phyloP scores from a whole-genome alignment of 78 protist species.

The Dictyostelium intermedium region DNA sequence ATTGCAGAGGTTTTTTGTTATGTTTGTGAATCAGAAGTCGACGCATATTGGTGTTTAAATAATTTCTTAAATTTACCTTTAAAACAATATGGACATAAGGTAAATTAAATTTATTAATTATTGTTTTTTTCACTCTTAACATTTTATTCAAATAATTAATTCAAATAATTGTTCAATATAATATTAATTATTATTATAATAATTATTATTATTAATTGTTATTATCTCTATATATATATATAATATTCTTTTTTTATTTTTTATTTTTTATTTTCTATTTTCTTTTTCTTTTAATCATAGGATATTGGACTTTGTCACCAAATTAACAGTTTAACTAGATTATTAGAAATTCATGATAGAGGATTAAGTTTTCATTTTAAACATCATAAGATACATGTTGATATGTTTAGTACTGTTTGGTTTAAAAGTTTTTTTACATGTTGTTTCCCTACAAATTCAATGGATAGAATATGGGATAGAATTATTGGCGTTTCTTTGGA shows the following conservation, averaged over 20 bases:
- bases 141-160: too few species aligned
- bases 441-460: constrained; percentile 21
- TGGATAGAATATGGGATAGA: constrained; percentile 74
- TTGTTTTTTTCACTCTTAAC: not conserved
- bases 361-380: constrained; percentile 41
- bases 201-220: not conserved
- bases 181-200: not conserved
- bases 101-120: not conserved
- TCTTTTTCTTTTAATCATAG: too few species aligned
- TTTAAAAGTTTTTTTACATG: constrained; percentile 62
- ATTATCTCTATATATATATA: too few species aligned
- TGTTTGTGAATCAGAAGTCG: constrained; percentile 62
- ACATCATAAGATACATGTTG: constrained; percentile 33
- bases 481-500: constrained; percentile 74
- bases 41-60: constrained; percentile 77
- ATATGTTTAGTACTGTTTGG: constrained; percentile 53
- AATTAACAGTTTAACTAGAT: constrained; percentile 54
- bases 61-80: constrained; percentile 40
- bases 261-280: too few species aligned
- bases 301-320: constrained; percentile 70
- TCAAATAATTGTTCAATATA: too few species aligned
- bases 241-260: not conserved
- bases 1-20: constrained; percentile 77
- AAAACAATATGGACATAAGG: constrained; percentile 74
- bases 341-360: constrained; percentile 47